Conservation (phyloP, 192 early-diverging fungal species). For the Coemansia sp. region DNA sequence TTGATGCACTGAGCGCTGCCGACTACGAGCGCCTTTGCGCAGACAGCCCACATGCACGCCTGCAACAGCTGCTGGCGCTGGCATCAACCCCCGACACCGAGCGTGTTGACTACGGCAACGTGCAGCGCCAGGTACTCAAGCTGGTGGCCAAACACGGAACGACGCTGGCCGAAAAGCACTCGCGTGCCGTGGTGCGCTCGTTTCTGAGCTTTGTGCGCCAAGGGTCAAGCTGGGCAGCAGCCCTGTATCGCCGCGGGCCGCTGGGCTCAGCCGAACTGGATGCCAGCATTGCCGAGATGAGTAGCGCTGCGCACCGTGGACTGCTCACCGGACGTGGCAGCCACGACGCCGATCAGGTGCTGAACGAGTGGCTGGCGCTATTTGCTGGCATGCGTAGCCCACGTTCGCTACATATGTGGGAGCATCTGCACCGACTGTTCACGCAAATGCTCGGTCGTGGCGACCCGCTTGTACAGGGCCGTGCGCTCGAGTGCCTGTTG, state of each 20-base stretch:
- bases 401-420: slow-evolving; percentile 16
- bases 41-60: background rate
- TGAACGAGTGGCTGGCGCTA: slow-evolving; percentile 30
- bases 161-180: slow-evolving; percentile 60
- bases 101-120: slow-evolving; percentile 69
- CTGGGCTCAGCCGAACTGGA: too few species aligned
- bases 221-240: slow-evolving; percentile 32
- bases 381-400: slow-evolving; percentile 40
- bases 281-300: slow-evolving; percentile 9
- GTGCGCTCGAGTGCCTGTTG: slow-evolving; percentile 79
- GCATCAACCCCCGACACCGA: slow-evolving; percentile 32
- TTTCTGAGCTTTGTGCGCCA: slow-evolving; percentile 58
- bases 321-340: slow-evolving; percentile 20
- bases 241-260: slow-evolving; percentile 17
- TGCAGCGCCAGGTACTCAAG: slow-evolving; percentile 59
- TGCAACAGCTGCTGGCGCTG: slow-evolving; percentile 14
- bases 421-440: slow-evolving; percentile 41
- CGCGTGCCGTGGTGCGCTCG: slow-evolving; percentile 56
- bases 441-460: slow-evolving; percentile 75
- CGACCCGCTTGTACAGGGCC: slow-evolving; percentile 72
- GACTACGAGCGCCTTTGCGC: background rate
- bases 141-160: slow-evolving; percentile 57
- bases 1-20: slow-evolving; percentile 16
- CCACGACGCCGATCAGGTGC: slow-evolving; percentile 12
- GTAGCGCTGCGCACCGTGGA: slow-evolving; percentile 11